Conservation (phyloP, 306 rosid genomes). For the Pyrus pyrifolia region DNA sequence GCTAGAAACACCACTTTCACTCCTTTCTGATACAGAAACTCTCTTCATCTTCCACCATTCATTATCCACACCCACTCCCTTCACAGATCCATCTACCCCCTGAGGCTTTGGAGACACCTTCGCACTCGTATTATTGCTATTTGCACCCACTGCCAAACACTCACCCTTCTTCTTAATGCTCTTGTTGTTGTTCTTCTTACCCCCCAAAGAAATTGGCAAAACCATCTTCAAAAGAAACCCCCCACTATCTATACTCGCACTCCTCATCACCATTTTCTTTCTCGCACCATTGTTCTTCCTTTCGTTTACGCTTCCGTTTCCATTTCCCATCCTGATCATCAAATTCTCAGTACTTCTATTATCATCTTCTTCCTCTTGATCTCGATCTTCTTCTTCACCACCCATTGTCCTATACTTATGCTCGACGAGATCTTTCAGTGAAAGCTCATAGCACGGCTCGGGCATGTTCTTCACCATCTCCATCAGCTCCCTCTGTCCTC, state of each 20-base stretch:
- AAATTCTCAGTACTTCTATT: constrained; percentile 8
- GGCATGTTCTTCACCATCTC: constrained; percentile 90
- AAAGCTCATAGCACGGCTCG: constrained; percentile 76
- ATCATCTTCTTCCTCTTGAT: constrained; percentile 9
- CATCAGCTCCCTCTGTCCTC: constrained; percentile 82
- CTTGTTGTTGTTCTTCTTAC: neutral
- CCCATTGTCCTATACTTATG: constrained; percentile 15
- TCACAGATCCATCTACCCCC: constrained; percentile 25
- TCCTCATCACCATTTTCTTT: constrained; percentile 17
- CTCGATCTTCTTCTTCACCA: neutral
- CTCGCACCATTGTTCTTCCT: constrained; percentile 19
- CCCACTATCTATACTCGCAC: constrained; percentile 35
- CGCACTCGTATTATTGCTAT: constrained; percentile 13
- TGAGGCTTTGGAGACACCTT: constrained; percentile 60
- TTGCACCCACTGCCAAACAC: neutral
- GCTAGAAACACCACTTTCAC: constrained; percentile 52
- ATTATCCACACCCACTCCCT: constrained; percentile 30
- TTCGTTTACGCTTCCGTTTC: neutral
- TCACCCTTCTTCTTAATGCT: constrained; percentile 35
- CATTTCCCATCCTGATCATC: constrained; percentile 3
- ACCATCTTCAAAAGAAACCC: constrained; percentile 73
- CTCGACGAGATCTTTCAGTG: constrained; percentile 81
- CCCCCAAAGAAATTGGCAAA: constrained; percentile 52
- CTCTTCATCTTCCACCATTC: constrained; percentile 81
- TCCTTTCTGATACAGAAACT: constrained; percentile 23